A percentile compares a stretch with the other conserved stretches of the same genome.
Evolutionary conservation across 2,329 filamentous ascomycete species (phyloP).

Genomic region (Reticulascus tulasneorum): DNA sequence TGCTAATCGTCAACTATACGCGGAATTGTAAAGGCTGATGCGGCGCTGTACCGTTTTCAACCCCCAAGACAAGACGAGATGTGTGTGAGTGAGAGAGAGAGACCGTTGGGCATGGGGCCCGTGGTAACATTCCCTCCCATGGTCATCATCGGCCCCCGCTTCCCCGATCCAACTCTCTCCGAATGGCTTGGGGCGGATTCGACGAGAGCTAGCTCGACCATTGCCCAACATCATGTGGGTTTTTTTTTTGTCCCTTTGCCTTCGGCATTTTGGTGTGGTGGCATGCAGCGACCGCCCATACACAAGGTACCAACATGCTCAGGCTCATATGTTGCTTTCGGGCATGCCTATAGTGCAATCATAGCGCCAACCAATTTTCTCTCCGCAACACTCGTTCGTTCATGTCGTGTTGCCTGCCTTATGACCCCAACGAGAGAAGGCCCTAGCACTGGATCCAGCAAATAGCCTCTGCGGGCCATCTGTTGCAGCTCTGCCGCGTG

Average conservation of each 20-base stretch:
- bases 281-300: conserved; percentile 8
- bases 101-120: too few species aligned
- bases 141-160: too few species aligned
- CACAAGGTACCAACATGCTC: conserved; percentile 8
- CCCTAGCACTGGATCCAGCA: conserved; percentile 9
- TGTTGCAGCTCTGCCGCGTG: conserved; percentile 1
- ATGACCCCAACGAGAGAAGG: conserved; percentile 4
- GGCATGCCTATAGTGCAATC: conserved; percentile 7
- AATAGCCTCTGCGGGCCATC: conserved; percentile 9
- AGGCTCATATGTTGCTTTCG: conserved; percentile 5
- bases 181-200: too few species aligned
- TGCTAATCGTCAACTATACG: too few species aligned
- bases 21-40: too few species aligned
- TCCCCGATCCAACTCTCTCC: too few species aligned
- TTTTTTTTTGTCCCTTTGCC: not conserved
- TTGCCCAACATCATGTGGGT: conserved; percentile 9
- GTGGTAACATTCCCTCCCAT: too few species aligned
- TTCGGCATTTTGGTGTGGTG: conserved; percentile 5
- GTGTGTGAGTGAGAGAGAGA: too few species aligned
- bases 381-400: conserved; percentile 3
- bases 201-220: conserved; percentile 4
- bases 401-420: conserved; percentile 5
- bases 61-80: too few species aligned
- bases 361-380: conserved; percentile 2
- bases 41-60: too few species aligned